Base-by-base conservation (phyloP, 106 monocot genomes). In the Acorus calamus region DNA sequence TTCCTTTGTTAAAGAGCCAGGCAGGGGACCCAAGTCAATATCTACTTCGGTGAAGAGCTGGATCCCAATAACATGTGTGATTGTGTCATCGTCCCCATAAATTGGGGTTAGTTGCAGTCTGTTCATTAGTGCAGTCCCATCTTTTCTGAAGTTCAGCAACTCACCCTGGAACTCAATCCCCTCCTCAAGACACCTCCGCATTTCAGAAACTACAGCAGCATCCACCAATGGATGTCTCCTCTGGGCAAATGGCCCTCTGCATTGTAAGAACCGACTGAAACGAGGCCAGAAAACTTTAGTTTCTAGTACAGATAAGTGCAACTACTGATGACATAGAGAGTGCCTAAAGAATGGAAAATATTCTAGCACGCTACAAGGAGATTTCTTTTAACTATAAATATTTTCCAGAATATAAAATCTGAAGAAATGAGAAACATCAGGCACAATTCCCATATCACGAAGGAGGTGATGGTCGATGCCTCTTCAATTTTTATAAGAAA, bases 51-150 rank as follows among this genome's bases (percentile, higher is more conserved):
- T 76, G 67, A 89, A 86, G 60, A 86, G 71, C 62, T 89, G 89
- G 54, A 94, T 82, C 56, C 84, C 89, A 72, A 94, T 89, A 44
- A 84, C 58, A 72, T 94, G 94, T 6, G 89, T 94, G 72, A 86
- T 87, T 46, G 61, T 63, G 7, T 89, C 89, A 71, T 94, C 84
- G 62, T 94, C 89, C 7, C 82, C 94, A 69, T 78, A 89, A 11
- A 94, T 89, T 28, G 94, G 94, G 6, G 68, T 84, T 57, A 87
- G 53, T 59, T 79, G 78, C 52, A 89, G 64, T 48, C 62, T 80
- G 53, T 86, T 86, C 84, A 89, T 86, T 14, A 89, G 14, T 13
- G 94, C 86, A 68, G 86, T 81, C 4, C 94, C 94, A 84, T 94
- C 94, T 68, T 94, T 94, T 57, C 68, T 84, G 56, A 94, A 94